Percentiles rank a stretch among this genome's conserved stretches.
phyloP scores from a whole-genome alignment of 768 basidiomycete species.

The Serendipita sp. region DNA sequence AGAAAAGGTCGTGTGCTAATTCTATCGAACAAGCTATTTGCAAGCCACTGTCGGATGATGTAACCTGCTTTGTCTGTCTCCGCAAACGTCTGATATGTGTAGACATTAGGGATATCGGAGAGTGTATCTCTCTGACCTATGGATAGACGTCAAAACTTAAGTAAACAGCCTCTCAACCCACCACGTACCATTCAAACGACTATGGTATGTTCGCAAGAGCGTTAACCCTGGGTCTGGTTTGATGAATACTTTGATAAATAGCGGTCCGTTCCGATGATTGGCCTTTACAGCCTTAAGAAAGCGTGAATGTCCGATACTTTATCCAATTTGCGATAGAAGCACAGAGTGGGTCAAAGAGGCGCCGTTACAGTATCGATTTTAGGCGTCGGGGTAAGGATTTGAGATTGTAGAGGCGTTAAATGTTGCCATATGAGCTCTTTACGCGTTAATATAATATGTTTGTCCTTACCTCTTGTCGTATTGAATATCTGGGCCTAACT shows the following conservation, averaged over 20 bases:
- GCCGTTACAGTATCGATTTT: background rate
- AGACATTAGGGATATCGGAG: constrained; percentile 71
- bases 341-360: background rate
- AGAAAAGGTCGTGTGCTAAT: constrained; percentile 97
- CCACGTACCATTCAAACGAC: constrained; percentile 50
- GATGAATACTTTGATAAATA: constrained; percentile 37
- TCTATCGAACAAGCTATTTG: constrained; percentile 88
- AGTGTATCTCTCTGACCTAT: constrained; percentile 80
- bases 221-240: constrained; percentile 82
- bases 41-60: constrained; percentile 85
- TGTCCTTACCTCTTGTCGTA: constrained; percentile 75
- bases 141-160: background rate
- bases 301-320: constrained; percentile 27
- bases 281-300: constrained; percentile 76
- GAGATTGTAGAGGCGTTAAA: too few species aligned
- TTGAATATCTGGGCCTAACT: constrained; percentile 70
- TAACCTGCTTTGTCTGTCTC: constrained; percentile 96
- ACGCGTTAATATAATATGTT: background rate
- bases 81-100: constrained; percentile 74
- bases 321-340: background rate
- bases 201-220: constrained; percentile 47
- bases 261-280: constrained; percentile 62
- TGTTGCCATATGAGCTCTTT: background rate
- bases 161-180: background rate
- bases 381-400: too few species aligned